These are phyloP conservation scores for Geopyxis carbonaria DNA, from an alignment of 495 filamentous ascomycete genomes.

Conservation along the genomic window DNA sequence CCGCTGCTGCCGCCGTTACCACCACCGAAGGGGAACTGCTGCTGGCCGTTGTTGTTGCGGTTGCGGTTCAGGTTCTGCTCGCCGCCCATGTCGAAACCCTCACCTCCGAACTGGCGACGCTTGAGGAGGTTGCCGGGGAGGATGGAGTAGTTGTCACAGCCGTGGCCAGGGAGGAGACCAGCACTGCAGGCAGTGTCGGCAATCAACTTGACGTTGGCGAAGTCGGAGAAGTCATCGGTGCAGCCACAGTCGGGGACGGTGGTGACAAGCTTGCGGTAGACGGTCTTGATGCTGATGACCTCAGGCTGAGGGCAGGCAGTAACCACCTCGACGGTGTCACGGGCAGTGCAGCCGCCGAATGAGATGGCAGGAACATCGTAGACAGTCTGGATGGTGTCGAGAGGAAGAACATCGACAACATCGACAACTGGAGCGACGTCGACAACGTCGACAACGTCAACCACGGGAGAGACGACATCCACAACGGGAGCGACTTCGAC, in stretches of 20 bases:
- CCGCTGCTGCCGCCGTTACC: slow-evolving; percentile 2
- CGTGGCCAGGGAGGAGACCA: slow-evolving; percentile 8
- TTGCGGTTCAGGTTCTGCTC: not conserved
- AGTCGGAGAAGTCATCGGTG: slow-evolving; percentile 14
- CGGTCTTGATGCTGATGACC: slow-evolving; percentile 14
- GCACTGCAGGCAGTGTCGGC: slow-evolving; percentile 15
- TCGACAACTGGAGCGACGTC: not conserved
- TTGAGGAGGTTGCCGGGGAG: too few relatives aligned
- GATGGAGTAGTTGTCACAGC: too few relatives aligned
- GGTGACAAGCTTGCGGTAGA: slow-evolving; percentile 14
- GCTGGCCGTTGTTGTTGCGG: not conserved
- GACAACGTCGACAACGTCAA: not conserved
- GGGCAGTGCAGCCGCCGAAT: too few relatives aligned
- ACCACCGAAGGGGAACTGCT: not conserved
- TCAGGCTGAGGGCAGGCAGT: slow-evolving; percentile 14
- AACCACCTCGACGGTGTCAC: slow-evolving; percentile 12
- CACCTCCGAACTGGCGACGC: too few relatives aligned
- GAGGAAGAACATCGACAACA: too few relatives aligned
- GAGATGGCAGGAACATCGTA: too few relatives aligned
- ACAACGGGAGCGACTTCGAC: too few relatives aligned
- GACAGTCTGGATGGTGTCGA: too few relatives aligned
- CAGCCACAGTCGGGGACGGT: slow-evolving; percentile 14
- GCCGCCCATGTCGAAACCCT: too few relatives aligned
- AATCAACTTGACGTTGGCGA: slow-evolving; percentile 18
- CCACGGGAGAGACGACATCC: not conserved